Conservation (phyloP, 306 rosid species). For the Medicago lupulina region DNA sequence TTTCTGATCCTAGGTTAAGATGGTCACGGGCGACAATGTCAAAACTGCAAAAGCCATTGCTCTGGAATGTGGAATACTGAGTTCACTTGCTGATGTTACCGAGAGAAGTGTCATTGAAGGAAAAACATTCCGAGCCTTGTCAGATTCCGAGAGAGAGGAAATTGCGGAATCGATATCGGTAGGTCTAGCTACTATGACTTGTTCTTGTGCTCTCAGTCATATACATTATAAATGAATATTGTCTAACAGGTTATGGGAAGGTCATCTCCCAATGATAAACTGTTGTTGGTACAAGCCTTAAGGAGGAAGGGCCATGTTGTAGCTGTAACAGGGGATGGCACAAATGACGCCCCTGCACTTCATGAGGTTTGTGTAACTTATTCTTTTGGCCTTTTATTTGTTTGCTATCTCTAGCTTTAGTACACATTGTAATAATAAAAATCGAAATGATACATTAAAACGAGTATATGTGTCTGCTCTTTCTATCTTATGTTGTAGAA, state of each 20-base stretch:
- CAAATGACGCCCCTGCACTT: constrained; percentile 96
- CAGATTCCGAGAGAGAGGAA: constrained; percentile 68
- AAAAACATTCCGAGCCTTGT: constrained; percentile 67
- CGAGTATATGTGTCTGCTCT: constrained; percentile 1
- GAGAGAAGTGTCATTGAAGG: constrained; percentile 93
- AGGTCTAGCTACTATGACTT: constrained; percentile 47
- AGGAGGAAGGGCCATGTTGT: constrained; percentile 82
- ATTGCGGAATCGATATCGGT: constrained; percentile 71
- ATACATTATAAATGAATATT: constrained; percentile 2
- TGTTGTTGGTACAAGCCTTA: constrained; percentile 91
- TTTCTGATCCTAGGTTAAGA: constrained; percentile 67
- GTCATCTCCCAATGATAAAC: constrained; percentile 91
- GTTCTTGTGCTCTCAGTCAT: constrained; percentile 51
- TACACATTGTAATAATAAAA: background rate
- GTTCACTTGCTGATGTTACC: constrained; percentile 57
- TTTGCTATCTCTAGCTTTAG: constrained; percentile 19
- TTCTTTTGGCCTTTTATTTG: constrained; percentile 24
- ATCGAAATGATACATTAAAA: background rate
- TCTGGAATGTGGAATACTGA: constrained; percentile 89
- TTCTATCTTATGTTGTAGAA: constrained; percentile 6
- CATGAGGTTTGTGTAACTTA: constrained; percentile 70
- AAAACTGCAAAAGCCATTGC: constrained; percentile 97
- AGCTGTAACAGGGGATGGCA: constrained; percentile 97
- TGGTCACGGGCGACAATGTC: constrained; percentile 97
- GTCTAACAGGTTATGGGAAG: constrained; percentile 88